Conservation (phyloP, 2,329 filamentous ascomycete species). For the Phialophora chinensis region DNA sequence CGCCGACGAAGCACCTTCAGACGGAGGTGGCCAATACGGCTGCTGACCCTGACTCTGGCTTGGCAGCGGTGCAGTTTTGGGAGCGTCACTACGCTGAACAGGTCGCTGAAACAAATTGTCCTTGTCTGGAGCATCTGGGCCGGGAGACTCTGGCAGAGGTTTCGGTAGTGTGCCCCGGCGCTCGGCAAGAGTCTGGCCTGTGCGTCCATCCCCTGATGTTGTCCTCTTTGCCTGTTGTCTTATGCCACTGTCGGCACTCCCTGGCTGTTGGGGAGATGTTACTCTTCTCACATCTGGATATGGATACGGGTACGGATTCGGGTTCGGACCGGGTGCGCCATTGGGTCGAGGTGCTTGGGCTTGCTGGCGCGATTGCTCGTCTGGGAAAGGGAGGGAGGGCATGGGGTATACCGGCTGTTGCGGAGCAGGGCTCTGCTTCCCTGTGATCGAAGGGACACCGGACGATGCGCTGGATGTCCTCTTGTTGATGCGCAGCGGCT, state of each 20-base stretch:
- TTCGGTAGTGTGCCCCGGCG: constrained; percentile 78
- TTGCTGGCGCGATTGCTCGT: constrained; percentile 61
- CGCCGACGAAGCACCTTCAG: constrained; percentile 38
- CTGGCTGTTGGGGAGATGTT: constrained; percentile 37
- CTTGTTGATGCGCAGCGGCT: constrained; percentile 85
- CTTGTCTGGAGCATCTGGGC: constrained; percentile 74
- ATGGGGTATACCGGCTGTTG: constrained; percentile 68
- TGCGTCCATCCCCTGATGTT: constrained; percentile 57
- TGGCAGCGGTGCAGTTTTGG: constrained; percentile 50
- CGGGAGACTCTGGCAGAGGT: constrained; percentile 81
- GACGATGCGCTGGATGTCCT: constrained; percentile 66
- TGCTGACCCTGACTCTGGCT: constrained; percentile 66
- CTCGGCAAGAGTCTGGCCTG: constrained; percentile 73
- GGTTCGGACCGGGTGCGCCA: constrained; percentile 51
- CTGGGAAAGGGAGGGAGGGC: constrained; percentile 75
- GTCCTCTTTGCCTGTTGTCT: constrained; percentile 47
- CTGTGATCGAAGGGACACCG: constrained; percentile 44
- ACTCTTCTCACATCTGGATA: constrained; percentile 50
- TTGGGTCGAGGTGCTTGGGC: constrained; percentile 29
- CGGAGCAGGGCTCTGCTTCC: constrained; percentile 45
- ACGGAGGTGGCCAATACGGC: constrained; percentile 67
- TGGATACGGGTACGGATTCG: constrained; percentile 47
- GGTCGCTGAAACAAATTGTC: constrained; percentile 78
- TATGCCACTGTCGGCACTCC: constrained; percentile 24
- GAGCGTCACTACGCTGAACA: constrained; percentile 48